These are phyloP conservation scores for Rhizoclosmatium globosum DNA, from an alignment of 192 early-diverging fungal species.

Conservation along the genomic window DNA sequence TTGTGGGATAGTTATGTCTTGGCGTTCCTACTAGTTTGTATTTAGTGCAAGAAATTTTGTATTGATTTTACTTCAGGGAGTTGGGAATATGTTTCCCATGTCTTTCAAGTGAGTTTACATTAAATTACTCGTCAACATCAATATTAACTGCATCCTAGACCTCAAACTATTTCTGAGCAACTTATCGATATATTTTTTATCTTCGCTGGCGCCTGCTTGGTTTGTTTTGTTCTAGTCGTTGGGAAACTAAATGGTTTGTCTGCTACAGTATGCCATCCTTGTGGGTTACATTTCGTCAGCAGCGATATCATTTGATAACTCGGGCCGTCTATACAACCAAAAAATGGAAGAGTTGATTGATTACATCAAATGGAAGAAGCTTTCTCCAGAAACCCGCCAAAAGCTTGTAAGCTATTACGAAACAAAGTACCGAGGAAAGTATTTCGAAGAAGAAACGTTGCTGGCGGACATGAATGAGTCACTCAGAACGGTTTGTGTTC, in stretches of 20 bases:
- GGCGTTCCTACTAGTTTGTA: not conserved
- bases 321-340: slow-evolving; percentile 33
- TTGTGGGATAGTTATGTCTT: not conserved
- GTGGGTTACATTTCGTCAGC: slow-evolving; percentile 32
- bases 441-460: slow-evolving; percentile 27
- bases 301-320: slow-evolving; percentile 17
- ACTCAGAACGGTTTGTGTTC: not conserved
- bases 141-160: not conserved
- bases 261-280: slow-evolving; percentile 22
- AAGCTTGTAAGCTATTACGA: slow-evolving; percentile 40
- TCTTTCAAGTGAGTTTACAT: not conserved
- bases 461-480: slow-evolving; percentile 29
- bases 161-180: slow-evolving; percentile 20
- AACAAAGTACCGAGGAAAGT: slow-evolving; percentile 27
- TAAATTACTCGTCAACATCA: not conserved
- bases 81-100: slow-evolving; percentile 44
- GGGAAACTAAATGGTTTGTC: not conserved
- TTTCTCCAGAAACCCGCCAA: slow-evolving; percentile 3
- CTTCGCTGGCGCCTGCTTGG: slow-evolving; percentile 14
- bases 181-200: slow-evolving; percentile 13
- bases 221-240: not conserved
- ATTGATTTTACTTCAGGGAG: not conserved
- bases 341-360: slow-evolving; percentile 45
- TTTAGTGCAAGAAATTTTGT: not conserved
- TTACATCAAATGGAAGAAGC: slow-evolving; percentile 43